Conservation (phyloP, 2,329 filamentous ascomycete genomes). For the Sordariomycetes sp. region DNA sequence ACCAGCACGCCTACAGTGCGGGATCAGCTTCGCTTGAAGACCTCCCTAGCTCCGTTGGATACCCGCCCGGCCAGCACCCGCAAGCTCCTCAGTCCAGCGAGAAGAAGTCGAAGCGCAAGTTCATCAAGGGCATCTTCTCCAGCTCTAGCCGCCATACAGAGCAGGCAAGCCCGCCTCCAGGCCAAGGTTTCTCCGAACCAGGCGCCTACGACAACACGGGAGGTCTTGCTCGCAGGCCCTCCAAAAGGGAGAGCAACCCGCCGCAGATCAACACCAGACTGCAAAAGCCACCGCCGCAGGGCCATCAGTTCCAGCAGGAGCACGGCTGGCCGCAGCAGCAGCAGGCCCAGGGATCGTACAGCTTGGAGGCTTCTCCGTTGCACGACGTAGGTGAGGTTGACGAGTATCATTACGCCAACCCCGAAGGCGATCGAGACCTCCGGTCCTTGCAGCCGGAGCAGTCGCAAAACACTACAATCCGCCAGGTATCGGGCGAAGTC, state of each 20-base stretch:
- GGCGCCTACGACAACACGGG: slow-evolving; percentile 38
- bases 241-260: slow-evolving; percentile 45
- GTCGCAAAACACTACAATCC: slow-evolving; percentile 29
- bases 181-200: slow-evolving; percentile 15
- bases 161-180: slow-evolving; percentile 14
- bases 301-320: slow-evolving; percentile 11
- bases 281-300: slow-evolving; percentile 8
- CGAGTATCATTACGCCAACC: slow-evolving; percentile 22
- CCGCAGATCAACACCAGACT: slow-evolving; percentile 13
- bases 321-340: slow-evolving; percentile 10
- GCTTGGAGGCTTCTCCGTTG: slow-evolving; percentile 32
- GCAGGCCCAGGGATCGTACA: slow-evolving; percentile 26
- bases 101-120: slow-evolving; percentile 41
- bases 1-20: slow-evolving; percentile 18
- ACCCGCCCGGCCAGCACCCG: slow-evolving; percentile 5
- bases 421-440: slow-evolving; percentile 30
- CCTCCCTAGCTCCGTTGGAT: slow-evolving; percentile 16
- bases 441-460: slow-evolving; percentile 7
- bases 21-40: slow-evolving; percentile 32
- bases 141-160: slow-evolving; percentile 24
- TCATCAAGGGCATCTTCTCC: slow-evolving; percentile 45
- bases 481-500: slow-evolving; percentile 35
- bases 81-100: slow-evolving; percentile 19
- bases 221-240: slow-evolving; percentile 43
- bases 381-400: slow-evolving; percentile 32